Percentiles rank a stretch among this genome's conserved stretches.
These are phyloP conservation scores for Annulohypoxylon nitens DNA, from an alignment of 495 filamentous ascomycete species.

Conservation along the genomic window DNA sequence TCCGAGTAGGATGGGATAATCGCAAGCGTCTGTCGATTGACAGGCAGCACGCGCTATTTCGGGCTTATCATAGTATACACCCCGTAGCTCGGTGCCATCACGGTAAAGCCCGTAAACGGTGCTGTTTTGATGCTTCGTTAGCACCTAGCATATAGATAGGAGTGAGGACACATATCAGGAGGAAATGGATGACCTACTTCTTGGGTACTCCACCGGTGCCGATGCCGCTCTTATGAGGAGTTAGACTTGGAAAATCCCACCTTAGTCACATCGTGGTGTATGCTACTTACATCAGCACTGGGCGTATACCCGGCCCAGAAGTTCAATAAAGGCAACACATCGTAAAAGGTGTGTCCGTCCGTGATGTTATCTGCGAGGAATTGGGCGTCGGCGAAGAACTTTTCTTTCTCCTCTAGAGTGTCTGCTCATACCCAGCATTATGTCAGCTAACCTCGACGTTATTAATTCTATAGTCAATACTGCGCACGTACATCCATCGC, in stretches of 20 bases:
- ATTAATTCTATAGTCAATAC: background rate
- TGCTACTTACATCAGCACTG: conserved; percentile 38
- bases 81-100: conserved; percentile 46
- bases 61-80: conserved; percentile 47
- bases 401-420: conserved; percentile 47
- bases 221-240: conserved; percentile 41
- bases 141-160: no score
- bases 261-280: background rate
- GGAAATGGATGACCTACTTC: conserved; percentile 29
- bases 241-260: conserved; percentile 20
- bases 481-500: conserved; percentile 44
- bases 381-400: conserved; percentile 48
- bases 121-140: conserved; percentile 20
- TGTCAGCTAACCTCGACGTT: conserved; percentile 2
- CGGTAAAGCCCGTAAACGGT: conserved; percentile 49
- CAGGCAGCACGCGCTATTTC: conserved; percentile 47
- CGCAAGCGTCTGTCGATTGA: conserved; percentile 46
- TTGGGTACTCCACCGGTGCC: conserved; percentile 41
- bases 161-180: background rate
- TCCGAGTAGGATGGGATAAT: conserved; percentile 48
- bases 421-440: conserved; percentile 24
- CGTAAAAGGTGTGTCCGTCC: conserved; percentile 44
- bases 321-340: conserved; percentile 44
- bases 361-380: conserved; percentile 44
- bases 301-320: conserved; percentile 49